Base-by-base conservation (phyloP, 2,329 filamentous ascomycete genomes). In the Aspergillus pseudotamarii region DNA sequence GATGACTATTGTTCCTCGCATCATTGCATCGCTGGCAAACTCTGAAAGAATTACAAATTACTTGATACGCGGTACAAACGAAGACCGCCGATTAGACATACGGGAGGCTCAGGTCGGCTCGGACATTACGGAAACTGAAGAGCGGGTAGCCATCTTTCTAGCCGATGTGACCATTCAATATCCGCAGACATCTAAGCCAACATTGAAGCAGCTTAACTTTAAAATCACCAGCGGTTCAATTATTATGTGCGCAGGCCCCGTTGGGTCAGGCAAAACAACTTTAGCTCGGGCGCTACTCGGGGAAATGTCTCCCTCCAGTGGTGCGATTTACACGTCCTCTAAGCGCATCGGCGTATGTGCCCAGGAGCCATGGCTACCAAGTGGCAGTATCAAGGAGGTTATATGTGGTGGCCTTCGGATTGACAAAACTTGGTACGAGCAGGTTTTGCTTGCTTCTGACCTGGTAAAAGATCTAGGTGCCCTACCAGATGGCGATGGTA, bases 251-350 rank as follows among this genome's bases (percentile, higher is more conserved):
- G 26, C 36, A 6, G 64, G 64, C 4, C 58, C 64, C 4, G 56
- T 59, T 36, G 64, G 61, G 4, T 43, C 38, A 10, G 64, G 64
- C 6, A 64, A 66, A 28, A 46, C 62, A 2, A 64, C 46, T 9
- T 16, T 66, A 10, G 23, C 53, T 4, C 41, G 51, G 14, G 48
- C 59, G 16, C 41, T 60, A 12, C 34, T 64, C 3, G 62, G 64
- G 6, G 62, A 66, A 19, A 11, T 58, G 16, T 4, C 28, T 14
- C 34, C 21, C 11, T 19, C 16, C 1, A 14, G 21, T 8, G 62
- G 64, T n/a, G 36, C 12, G 1, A 59, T 63, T 5, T 30, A 19
- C 26, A 38, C 46, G 16, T 26, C 55, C 11, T 51, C 57, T 6
- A 60, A 32, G 14, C 56, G 30, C 16, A 59, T 58, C 1, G 58